Conservation (phyloP, 1,284 basidiomycete species). For the Ustilago nuda region DNA sequence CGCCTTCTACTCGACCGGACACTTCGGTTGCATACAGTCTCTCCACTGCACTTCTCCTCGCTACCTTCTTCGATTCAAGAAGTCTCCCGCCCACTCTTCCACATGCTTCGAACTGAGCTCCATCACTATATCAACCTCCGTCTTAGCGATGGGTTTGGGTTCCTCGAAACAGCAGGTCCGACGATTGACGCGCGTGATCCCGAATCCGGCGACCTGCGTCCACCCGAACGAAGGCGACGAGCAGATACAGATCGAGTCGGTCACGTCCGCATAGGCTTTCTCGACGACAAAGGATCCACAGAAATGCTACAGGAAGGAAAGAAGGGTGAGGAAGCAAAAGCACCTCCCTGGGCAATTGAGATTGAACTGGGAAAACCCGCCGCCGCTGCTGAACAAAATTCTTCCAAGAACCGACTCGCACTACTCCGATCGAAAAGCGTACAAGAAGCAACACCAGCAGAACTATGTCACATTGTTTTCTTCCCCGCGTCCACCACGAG, state of each 20-base stretch:
- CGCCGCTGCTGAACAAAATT: constrained; percentile 25
- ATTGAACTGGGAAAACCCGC: constrained; percentile 50
- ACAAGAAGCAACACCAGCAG: constrained; percentile 37
- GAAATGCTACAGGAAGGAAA: constrained; percentile 21
- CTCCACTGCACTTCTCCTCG: constrained; percentile 45
- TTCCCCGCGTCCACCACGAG: constrained; percentile 27
- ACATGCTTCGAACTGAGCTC: constrained; percentile 37
- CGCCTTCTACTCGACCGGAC: constrained; percentile 42
- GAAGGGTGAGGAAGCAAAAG: constrained; percentile 17
- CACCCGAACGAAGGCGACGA: constrained; percentile 37
- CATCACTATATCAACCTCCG: constrained; percentile 48
- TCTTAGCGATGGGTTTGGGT: constrained; percentile 48
- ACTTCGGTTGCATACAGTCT: constrained; percentile 43
- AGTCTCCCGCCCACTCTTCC: constrained; percentile 38
- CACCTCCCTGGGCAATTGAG: constrained; percentile 44
- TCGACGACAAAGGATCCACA: constrained; percentile 36
- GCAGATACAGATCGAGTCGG: constrained; percentile 43
- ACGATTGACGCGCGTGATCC: constrained; percentile 36
- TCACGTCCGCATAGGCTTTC: constrained; percentile 38
- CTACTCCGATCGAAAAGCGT: constrained; percentile 14
- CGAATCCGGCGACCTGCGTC: constrained; percentile 38
- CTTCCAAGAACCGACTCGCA: constrained; percentile 14
- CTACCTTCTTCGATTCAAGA: constrained; percentile 40
- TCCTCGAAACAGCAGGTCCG: constrained; percentile 29
- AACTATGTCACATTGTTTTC: constrained; percentile 49